phyloP scores from a whole-genome alignment of 2,329 filamentous ascomycete genomes.

The Paracoccidioides brasiliensis region DNA sequence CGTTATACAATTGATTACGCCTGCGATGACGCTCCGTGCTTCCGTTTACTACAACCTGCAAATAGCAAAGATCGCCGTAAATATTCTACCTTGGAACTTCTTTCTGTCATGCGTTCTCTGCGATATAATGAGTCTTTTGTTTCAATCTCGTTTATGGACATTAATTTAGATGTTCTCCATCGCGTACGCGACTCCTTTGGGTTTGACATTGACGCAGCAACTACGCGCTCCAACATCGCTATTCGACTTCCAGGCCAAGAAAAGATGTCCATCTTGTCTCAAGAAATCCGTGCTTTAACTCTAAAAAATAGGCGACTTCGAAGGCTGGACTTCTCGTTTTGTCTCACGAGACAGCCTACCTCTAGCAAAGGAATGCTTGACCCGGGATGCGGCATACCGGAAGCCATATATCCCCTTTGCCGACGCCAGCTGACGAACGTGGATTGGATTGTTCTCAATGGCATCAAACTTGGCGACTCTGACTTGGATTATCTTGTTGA shows the following conservation, averaged over 20 bases:
- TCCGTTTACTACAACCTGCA: conserved; percentile 48
- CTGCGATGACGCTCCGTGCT: conserved; percentile 54
- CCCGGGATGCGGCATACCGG: conserved; percentile 54
- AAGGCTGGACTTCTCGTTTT: conserved; percentile 52
- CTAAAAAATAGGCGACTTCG: conserved; percentile 51
- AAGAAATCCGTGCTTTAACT: conserved; percentile 55
- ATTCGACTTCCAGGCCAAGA: conserved; percentile 42
- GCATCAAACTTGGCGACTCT: conserved; percentile 56
- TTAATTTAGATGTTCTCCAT: conserved; percentile 53
- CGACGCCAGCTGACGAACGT: conserved; percentile 55
- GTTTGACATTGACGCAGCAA: conserved; percentile 47
- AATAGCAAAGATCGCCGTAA: conserved; percentile 34
- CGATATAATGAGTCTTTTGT: conserved; percentile 58
- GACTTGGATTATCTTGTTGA: conserved; percentile 55
- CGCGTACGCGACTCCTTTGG: conserved; percentile 47
- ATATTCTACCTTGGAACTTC: conserved; percentile 50
- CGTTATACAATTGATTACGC: conserved; percentile 48
- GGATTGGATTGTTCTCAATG: conserved; percentile 57
- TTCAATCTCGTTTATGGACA: conserved; percentile 53
- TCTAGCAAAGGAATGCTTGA: conserved; percentile 40
- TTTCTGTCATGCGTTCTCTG: conserved; percentile 55
- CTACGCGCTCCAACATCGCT: conserved; percentile 45
- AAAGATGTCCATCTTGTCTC: conserved; percentile 47
- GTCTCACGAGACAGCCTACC: conserved; percentile 43
- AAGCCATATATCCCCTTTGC: conserved; percentile 55